These are phyloP conservation scores for Cicer chorassanicum DNA, from an alignment of 306 rosid species.

Conservation along the genomic window DNA sequence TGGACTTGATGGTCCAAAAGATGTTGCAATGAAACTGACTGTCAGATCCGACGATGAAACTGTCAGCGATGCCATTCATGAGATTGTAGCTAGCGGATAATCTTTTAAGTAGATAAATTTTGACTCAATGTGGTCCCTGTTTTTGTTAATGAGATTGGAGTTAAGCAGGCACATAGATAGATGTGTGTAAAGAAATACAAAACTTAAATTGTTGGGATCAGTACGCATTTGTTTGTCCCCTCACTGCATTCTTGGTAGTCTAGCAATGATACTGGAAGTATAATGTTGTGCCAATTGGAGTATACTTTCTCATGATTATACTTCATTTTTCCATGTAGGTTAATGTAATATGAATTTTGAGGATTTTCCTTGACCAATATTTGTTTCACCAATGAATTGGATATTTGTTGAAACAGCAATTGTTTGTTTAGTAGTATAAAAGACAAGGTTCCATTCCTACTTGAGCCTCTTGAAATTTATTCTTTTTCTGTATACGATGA, in stretches of 20 bases:
- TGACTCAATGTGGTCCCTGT: slow-evolving; percentile 39
- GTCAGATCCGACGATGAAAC: slow-evolving; percentile 83
- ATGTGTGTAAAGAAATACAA: slow-evolving; percentile 57
- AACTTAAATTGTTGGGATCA: slow-evolving; percentile 34
- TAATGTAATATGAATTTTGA: slow-evolving; percentile 55
- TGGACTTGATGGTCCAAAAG: slow-evolving; percentile 88
- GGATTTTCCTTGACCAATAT: slow-evolving; percentile 41
- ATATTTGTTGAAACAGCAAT: slow-evolving; percentile 44
- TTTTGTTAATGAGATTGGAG: slow-evolving; percentile 50
- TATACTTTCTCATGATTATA: slow-evolving; percentile 26
- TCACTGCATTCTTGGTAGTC: slow-evolving; percentile 41
- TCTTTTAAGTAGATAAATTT: slow-evolving; percentile 40
- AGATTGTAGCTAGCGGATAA: slow-evolving; percentile 91
- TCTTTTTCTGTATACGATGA: neutral
- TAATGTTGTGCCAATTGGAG: slow-evolving; percentile 27
- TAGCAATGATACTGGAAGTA: slow-evolving; percentile 34
- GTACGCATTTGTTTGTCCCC: slow-evolving; percentile 30
- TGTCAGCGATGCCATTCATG: slow-evolving; percentile 87
- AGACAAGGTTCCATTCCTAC: slow-evolving; percentile 2
- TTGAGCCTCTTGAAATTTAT: neutral
- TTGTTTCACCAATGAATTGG: slow-evolving; percentile 30
- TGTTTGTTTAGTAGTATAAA: slow-evolving; percentile 1
- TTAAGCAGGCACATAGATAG: slow-evolving; percentile 48
- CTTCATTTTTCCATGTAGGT: slow-evolving; percentile 43
- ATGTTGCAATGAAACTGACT: slow-evolving; percentile 89